phyloP scores from a whole-genome alignment of 2,329 filamentous ascomycete genomes.

The Tolypocladium ovalisporum region DNA sequence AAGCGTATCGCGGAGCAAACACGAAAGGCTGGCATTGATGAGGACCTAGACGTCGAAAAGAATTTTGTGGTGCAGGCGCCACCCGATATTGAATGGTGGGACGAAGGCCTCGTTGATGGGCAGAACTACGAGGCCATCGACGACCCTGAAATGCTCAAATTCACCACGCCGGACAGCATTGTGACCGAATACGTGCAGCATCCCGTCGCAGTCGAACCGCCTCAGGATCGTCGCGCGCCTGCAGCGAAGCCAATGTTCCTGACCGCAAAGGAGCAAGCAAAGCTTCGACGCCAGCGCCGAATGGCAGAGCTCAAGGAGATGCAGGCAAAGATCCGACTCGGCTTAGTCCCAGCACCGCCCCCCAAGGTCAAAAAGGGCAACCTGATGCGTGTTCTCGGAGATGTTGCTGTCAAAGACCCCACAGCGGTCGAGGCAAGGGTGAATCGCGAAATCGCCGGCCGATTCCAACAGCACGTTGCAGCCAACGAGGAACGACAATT shows the following conservation, averaged over 20 bases:
- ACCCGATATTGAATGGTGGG: slow-evolving; percentile 94
- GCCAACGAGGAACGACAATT: slow-evolving; percentile 79
- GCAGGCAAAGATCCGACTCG: slow-evolving; percentile 89
- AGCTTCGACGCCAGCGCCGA: slow-evolving; percentile 77
- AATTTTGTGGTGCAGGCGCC: slow-evolving; percentile 76
- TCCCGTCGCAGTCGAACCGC: slow-evolving; percentile 80
- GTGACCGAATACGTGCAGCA: slow-evolving; percentile 89
- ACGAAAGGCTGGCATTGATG: slow-evolving; percentile 85
- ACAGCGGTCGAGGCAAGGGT: slow-evolving; percentile 94
- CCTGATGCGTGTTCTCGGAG: slow-evolving; percentile 91
- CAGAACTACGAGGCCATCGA: slow-evolving; percentile 64
- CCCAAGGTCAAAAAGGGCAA: slow-evolving; percentile 97
- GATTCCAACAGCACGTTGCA: slow-evolving; percentile 65
- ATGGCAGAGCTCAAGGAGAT: slow-evolving; percentile 92
- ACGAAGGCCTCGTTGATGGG: slow-evolving; percentile 73
- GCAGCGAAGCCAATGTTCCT: slow-evolving; percentile 83
- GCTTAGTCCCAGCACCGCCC: slow-evolving; percentile 77
- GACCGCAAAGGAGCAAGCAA: slow-evolving; percentile 82
- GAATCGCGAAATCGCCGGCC: slow-evolving; percentile 83
- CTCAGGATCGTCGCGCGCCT: slow-evolving; percentile 75
- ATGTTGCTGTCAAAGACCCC: slow-evolving; percentile 79
- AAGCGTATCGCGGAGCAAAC: slow-evolving; percentile 80
- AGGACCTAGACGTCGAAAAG: slow-evolving; percentile 80
- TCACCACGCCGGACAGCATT: slow-evolving; percentile 70
- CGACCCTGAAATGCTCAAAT: slow-evolving; percentile 54